A percentile compares a stretch with the other conserved stretches of the same genome.
These are phyloP conservation scores for Mortierella sp. DNA, from an alignment of 371 early-diverging fungal genomes.

Conservation along the genomic window DNA sequence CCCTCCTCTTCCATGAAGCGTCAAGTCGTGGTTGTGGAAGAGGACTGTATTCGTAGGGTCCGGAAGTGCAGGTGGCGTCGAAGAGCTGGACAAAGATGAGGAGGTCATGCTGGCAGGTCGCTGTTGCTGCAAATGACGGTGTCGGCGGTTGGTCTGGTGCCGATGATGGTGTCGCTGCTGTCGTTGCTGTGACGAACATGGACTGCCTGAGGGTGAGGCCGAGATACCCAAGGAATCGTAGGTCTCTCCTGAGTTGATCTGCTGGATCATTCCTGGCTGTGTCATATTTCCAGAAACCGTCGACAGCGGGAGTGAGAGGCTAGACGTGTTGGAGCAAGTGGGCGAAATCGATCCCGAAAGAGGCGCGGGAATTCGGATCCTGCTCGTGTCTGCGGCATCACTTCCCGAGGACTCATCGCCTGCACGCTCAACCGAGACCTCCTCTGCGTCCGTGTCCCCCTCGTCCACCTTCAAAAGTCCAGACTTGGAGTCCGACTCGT, in stretches of 20 bases:
- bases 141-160: constrained; percentile 26
- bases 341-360: constrained; percentile 39
- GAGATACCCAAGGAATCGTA: constrained; percentile 14
- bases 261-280: background rate
- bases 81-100: constrained; percentile 24
- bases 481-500: constrained; percentile 51
- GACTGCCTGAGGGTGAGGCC: constrained; percentile 8
- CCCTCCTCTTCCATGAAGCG: constrained; percentile 10
- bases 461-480: constrained; percentile 50
- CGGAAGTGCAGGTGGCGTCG: constrained; percentile 36
- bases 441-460: constrained; percentile 55
- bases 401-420: constrained; percentile 23
- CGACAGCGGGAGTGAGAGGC: constrained; percentile 39
- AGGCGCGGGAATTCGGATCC: background rate
- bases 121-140: constrained; percentile 28
- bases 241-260: constrained; percentile 4
- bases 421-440: constrained; percentile 22
- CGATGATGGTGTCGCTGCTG: constrained; percentile 9
- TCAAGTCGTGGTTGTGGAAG: constrained; percentile 17
- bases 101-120: constrained; percentile 18
- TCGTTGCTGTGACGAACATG: constrained; percentile 5
- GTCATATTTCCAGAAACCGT: constrained; percentile 14
- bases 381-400: constrained; percentile 2
- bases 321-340: constrained; percentile 39
- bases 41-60: constrained; percentile 11